phyloP scores from a whole-genome alignment of 1,139 yeast genomes.

The Blastobotrys capitulatus region DNA sequence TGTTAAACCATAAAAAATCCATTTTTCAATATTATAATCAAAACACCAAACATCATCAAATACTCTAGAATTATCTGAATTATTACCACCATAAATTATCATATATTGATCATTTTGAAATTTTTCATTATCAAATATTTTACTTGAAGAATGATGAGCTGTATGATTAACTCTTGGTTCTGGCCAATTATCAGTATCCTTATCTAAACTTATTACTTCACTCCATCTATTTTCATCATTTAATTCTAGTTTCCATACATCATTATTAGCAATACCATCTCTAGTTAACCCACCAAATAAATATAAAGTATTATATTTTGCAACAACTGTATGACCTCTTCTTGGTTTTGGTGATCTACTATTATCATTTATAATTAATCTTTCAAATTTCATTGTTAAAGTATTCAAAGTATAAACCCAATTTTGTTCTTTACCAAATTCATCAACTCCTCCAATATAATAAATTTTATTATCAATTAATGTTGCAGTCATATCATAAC shows the following conservation, averaged over 20 bases:
- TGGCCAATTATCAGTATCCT: conserved; percentile 24
- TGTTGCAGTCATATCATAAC: conserved; percentile 19
- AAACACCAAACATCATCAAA: conserved; percentile 23
- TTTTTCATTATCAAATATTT: conserved; percentile 2
- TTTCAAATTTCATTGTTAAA: conserved; percentile 14
- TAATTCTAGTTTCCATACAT: conserved; percentile 22
- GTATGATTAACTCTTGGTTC: conserved; percentile 21
- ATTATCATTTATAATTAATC: not conserved
- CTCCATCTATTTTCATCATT: conserved; percentile 14
- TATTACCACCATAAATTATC: conserved; percentile 23
- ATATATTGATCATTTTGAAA: conserved; percentile 13
- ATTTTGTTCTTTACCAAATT: conserved; percentile 10
- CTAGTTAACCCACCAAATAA: conserved; percentile 23
- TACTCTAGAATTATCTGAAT: conserved; percentile 13
- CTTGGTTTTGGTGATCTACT: conserved; percentile 17
- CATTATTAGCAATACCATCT: conserved; percentile 17
- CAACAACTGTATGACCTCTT: conserved; percentile 22
- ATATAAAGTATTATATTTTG: conserved; percentile 13
- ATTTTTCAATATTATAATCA: conserved; percentile 17
- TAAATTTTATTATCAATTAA: conserved; percentile 14
- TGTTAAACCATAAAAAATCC: conserved; percentile 13
- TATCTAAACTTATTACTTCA: conserved; percentile 20
- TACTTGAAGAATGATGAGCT: conserved; percentile 16
- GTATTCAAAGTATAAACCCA: conserved; percentile 20
- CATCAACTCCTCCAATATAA: conserved; percentile 17